Percentiles rank a stretch among this genome's conserved stretches.
These are phyloP conservation scores for Polytrichum formosum DNA, from an alignment of 225 moss, liverwort and hornwort genomes.

Conservation along the genomic window DNA sequence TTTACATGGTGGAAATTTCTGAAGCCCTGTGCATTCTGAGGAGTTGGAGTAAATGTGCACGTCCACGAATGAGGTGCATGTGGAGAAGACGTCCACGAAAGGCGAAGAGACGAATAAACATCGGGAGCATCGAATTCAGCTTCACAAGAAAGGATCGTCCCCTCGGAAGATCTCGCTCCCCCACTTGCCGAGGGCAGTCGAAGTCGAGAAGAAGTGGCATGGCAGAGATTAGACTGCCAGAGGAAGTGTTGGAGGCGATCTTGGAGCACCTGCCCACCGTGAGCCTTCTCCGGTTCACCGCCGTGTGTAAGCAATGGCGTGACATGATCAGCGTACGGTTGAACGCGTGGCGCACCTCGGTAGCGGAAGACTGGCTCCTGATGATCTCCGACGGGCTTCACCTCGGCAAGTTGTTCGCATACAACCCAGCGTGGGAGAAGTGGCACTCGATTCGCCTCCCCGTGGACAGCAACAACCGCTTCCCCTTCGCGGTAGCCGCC, in stretches of 20 bases:
- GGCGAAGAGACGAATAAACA: conserved; percentile 4
- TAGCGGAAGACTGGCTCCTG: conserved; percentile 34
- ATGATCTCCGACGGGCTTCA: conserved; percentile 52
- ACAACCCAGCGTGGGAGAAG: conserved; percentile 21
- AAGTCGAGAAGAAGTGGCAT: conserved; percentile 1
- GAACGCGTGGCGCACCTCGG: neutral
- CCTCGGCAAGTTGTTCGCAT: conserved; percentile 35
- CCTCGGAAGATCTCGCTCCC: neutral
- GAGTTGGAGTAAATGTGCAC: neutral
- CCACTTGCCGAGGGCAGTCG: neutral
- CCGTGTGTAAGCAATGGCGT: conserved; percentile 44
- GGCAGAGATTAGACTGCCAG: conserved; percentile 17
- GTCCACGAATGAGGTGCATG: conserved; percentile 10
- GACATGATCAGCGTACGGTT: conserved; percentile 20
- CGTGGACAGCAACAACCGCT: conserved; percentile 34
- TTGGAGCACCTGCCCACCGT: conserved; percentile 33
- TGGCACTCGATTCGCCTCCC: conserved; percentile 40
- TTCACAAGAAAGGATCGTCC: neutral
- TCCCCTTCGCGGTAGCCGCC: conserved; percentile 42
- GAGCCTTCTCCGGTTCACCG: conserved; percentile 38
- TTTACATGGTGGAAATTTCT: neutral
- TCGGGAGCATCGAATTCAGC: neutral
- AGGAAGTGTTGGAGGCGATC: conserved; percentile 38
- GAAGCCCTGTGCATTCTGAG: neutral
- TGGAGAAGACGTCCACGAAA: conserved; percentile 16